phyloP scores from a whole-genome alignment of 805 yeast genomes.

The Saccharomyces jurei region DNA sequence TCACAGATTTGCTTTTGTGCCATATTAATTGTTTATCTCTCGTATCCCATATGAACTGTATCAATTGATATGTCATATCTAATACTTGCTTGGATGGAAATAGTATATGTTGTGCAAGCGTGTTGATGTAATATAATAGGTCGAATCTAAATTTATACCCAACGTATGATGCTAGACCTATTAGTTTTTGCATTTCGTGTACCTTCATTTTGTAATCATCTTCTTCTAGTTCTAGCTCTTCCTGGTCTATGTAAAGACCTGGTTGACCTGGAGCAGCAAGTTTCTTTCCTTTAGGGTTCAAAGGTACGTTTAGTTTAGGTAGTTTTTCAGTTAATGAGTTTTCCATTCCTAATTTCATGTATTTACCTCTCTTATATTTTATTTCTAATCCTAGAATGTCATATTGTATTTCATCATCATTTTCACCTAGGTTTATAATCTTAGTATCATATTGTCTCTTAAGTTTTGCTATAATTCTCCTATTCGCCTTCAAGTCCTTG shows the following conservation, averaged over 20 bases:
- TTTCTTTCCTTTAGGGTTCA: neutral
- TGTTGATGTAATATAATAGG: neutral
- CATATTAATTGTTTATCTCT: constrained; percentile 3
- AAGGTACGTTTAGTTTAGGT: constrained; percentile 1
- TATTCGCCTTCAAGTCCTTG: neutral
- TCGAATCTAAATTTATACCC: neutral
- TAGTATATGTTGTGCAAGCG: constrained; percentile 1
- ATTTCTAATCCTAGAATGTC: constrained; percentile 13
- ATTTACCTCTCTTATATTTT: constrained; percentile 2
- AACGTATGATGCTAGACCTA: neutral
- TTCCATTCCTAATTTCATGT: constrained; percentile 11
- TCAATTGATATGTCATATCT: neutral
- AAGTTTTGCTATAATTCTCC: neutral
- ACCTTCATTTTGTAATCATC: neutral
- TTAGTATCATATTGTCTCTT: constrained; percentile 8
- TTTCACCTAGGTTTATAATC: constrained; percentile 6
- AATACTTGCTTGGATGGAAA: constrained; percentile 5
- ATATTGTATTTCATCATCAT: constrained; percentile 5
- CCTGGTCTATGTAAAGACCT: constrained; percentile 2
- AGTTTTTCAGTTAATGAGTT: constrained; percentile 4
- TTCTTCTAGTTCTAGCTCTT: neutral
- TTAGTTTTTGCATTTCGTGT: neutral
- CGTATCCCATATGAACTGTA: constrained; percentile 6
- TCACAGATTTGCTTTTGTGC: neutral
- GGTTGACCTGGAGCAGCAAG: constrained; percentile 9